Conservation (phyloP, 108 stramenopile genomes). For the Chaetoceros muelleri region DNA sequence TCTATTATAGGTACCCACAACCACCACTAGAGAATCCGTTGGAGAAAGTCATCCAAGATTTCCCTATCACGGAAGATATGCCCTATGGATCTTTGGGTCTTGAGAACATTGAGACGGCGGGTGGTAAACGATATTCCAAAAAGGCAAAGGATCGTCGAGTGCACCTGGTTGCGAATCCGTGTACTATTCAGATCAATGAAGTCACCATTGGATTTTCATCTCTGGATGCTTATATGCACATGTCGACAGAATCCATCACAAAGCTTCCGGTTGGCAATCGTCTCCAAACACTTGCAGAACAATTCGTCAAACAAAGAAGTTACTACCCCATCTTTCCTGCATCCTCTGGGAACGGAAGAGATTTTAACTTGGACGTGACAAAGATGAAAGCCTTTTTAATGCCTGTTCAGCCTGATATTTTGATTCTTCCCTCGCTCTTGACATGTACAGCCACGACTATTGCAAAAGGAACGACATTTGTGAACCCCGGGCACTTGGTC, state of each 20-base stretch:
- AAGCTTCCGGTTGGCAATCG: constrained; percentile 57
- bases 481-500: constrained; percentile 83
- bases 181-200: constrained; percentile 81
- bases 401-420: constrained; percentile 81
- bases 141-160: constrained; percentile 31
- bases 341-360: constrained; percentile 19
- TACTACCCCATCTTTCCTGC: constrained; percentile 93
- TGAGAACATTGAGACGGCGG: constrained; percentile 28
- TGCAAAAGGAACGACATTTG: constrained; percentile 43
- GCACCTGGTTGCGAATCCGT: constrained; percentile 86
- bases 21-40: constrained; percentile 60
- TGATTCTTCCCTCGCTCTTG: constrained; percentile 88
- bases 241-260: constrained; percentile 66
- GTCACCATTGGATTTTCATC: constrained; percentile 78
- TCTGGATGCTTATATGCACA: constrained; percentile 79
- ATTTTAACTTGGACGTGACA: constrained; percentile 71
- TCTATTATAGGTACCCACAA: constrained; percentile 41
- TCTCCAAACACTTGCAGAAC: constrained; percentile 78
- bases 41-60: constrained; percentile 25
- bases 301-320: constrained; percentile 84
- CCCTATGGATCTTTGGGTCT: constrained; percentile 54
- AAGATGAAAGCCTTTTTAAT: constrained; percentile 63
- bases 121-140: constrained; percentile 11
- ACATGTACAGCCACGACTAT: constrained; percentile 67
- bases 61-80: constrained; percentile 28